A percentile compares a stretch with the other conserved stretches of the same genome.
phyloP scores from a whole-genome alignment of 352 stramenopile species.

The Phytophthora sp. region DNA sequence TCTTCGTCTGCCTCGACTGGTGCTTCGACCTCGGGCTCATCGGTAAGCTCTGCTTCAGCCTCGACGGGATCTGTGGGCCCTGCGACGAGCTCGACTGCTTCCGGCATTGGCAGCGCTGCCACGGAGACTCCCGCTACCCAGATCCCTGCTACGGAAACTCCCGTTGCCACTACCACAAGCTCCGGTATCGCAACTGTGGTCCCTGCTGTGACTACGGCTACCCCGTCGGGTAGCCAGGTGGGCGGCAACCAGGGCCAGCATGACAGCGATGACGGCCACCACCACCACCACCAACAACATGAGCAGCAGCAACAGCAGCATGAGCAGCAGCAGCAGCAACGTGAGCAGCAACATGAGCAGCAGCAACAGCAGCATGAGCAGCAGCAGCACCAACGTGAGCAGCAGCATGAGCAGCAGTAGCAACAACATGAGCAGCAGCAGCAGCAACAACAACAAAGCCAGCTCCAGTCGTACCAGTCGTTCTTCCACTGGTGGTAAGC shows the following conservation, averaged over 20 bases:
- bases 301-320: conserved; percentile 2
- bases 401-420: conserved; percentile 5
- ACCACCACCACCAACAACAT: conserved; percentile 7
- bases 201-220: background rate
- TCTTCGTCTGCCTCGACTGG: too few species aligned
- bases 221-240: background rate
- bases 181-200: background rate
- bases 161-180: background rate
- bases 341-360: too few species aligned
- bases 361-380: too few species aligned
- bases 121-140: background rate
- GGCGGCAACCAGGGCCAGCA: background rate
- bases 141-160: background rate
- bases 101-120: background rate
- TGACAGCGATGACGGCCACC: background rate
- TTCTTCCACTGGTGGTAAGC: conserved; percentile 18
- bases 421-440: conserved; percentile 4
- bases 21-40: background rate
- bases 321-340: too few species aligned
- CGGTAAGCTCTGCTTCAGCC: background rate
- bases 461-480: background rate
- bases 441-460: background rate
- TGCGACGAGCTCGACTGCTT: conserved; percentile 5
- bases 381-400: too few species aligned
- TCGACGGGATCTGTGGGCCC: conserved; percentile 5